phyloP scores from a whole-genome alignment of 139 green algal species.

The Chlamydomonas incerta region DNA sequence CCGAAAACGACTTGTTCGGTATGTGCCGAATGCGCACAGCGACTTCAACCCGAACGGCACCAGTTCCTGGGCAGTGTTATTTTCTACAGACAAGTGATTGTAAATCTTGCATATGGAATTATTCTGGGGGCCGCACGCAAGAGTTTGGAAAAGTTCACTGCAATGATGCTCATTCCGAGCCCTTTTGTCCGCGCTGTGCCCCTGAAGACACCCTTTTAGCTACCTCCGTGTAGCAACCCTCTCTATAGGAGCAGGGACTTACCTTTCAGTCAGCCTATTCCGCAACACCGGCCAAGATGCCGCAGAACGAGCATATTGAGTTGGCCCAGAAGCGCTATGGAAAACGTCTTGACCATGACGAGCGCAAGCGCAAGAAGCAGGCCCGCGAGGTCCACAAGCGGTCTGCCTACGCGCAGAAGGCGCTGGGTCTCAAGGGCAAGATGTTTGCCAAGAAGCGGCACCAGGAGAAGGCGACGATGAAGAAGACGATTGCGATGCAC shows the following conservation, averaged over 20 bases:
- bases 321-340: conserved; percentile 97
- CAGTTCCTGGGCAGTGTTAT: no score
- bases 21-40: no score
- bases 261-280: not conserved
- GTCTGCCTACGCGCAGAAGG: conserved; percentile 83
- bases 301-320: conserved; percentile 99
- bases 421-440: conserved; percentile 96
- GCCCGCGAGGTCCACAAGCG: conserved; percentile 94
- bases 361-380: conserved; percentile 96
- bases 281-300: conserved; percentile 73
- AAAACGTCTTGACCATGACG: conserved; percentile 83
- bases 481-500: conserved; percentile 99
- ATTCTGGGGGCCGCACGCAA: no score
- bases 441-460: conserved; percentile 98
- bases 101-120: no score
- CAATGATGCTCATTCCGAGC: no score
- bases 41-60: no score
- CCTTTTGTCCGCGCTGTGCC: no score
- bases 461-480: conserved; percentile 98
- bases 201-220: not conserved
- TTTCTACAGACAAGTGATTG: no score
- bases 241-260: not conserved
- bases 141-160: no score
- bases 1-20: no score
- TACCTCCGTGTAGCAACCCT: not conserved